These are phyloP conservation scores for Rugiboletus extremiorientalis DNA, from an alignment of 1,284 basidiomycete genomes.

Conservation along the genomic window DNA sequence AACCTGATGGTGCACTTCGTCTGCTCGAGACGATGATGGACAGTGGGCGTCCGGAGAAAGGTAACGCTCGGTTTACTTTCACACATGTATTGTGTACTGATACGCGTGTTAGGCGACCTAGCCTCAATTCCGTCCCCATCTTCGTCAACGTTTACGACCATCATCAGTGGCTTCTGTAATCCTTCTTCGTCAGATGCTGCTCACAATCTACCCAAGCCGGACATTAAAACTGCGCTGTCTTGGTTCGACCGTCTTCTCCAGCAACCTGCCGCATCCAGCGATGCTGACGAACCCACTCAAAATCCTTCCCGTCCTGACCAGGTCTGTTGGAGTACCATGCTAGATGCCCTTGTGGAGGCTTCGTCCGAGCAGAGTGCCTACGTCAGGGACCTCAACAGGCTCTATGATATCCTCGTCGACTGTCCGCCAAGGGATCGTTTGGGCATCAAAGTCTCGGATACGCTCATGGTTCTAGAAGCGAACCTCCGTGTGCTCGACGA, in stretches of 20 bases:
- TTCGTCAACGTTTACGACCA: slow-evolving; percentile 59
- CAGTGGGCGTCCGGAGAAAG: slow-evolving; percentile 31
- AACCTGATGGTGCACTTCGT: slow-evolving; percentile 62
- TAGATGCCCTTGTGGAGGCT: slow-evolving; percentile 49
- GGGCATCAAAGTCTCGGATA: slow-evolving; percentile 32
- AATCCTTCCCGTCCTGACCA: slow-evolving; percentile 51
- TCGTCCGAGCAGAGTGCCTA: slow-evolving; percentile 35
- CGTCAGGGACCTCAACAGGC: slow-evolving; percentile 54
- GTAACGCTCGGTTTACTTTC: slow-evolving; percentile 1
- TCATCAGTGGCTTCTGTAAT: slow-evolving; percentile 69
- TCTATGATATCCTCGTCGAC: slow-evolving; percentile 44
- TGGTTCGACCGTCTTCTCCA: slow-evolving; percentile 71
- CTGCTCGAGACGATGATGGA: slow-evolving; percentile 77
- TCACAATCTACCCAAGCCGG: slow-evolving; percentile 37
- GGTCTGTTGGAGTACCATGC: slow-evolving; percentile 51
- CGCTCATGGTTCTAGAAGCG: slow-evolving; percentile 37
- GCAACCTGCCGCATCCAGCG: slow-evolving; percentile 38
- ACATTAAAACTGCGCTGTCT: slow-evolving; percentile 60
- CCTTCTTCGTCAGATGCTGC: slow-evolving; percentile 9
- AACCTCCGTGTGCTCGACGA: slow-evolving; percentile 42
- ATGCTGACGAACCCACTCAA: slow-evolving; percentile 41
- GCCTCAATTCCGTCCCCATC: slow-evolving; percentile 57
- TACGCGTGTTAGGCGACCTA: slow-evolving; percentile 18
- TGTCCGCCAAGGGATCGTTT: slow-evolving; percentile 38
- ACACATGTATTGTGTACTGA: background rate